Evolutionary conservation across 805 yeast species (phyloP).

Genomic region (Ogataea thermomethanolica): DNA sequence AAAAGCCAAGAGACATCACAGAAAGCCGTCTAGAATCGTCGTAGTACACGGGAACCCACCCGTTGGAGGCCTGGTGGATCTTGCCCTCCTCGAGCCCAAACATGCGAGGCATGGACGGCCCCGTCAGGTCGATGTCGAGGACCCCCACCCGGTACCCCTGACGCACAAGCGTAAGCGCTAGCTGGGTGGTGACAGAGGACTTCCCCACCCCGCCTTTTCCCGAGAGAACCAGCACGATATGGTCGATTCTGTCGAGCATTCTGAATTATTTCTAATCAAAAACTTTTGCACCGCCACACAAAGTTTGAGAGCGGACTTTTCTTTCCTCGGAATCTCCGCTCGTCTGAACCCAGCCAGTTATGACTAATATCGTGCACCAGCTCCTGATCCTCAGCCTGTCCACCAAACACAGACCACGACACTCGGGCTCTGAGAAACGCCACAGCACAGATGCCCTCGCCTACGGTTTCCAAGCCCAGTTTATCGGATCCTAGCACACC

Average conservation of each 20-base stretch:
- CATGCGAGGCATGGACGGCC: conserved; percentile 96
- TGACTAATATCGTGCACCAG: too few relatives aligned
- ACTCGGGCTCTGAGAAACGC: too few relatives aligned
- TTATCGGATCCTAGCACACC: too few relatives aligned
- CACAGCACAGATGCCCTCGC: too few relatives aligned
- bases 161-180: conserved; percentile 74
- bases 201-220: conserved; percentile 99
- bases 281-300: too few relatives aligned
- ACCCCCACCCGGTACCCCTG: conserved; percentile 87
- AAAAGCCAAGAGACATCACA: conserved; percentile 85
- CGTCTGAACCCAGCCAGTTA: too few relatives aligned
- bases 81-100: conserved; percentile 82
- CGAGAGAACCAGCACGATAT: conserved; percentile 76
- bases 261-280: not conserved
- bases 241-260: conserved; percentile 50
- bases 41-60: conserved; percentile 89
- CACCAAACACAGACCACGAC: too few relatives aligned
- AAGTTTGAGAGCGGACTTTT: too few relatives aligned
- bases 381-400: too few relatives aligned
- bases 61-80: conserved; percentile 75
- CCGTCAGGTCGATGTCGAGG: conserved; percentile 90
- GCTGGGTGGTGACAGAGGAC: conserved; percentile 91
- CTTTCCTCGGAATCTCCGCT: too few relatives aligned
- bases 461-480: too few relatives aligned
- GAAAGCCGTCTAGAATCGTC: conserved; percentile 45